Base-by-base conservation (phyloP, 1,284 basidiomycete species). In the Hymenochaete sp. region DNA sequence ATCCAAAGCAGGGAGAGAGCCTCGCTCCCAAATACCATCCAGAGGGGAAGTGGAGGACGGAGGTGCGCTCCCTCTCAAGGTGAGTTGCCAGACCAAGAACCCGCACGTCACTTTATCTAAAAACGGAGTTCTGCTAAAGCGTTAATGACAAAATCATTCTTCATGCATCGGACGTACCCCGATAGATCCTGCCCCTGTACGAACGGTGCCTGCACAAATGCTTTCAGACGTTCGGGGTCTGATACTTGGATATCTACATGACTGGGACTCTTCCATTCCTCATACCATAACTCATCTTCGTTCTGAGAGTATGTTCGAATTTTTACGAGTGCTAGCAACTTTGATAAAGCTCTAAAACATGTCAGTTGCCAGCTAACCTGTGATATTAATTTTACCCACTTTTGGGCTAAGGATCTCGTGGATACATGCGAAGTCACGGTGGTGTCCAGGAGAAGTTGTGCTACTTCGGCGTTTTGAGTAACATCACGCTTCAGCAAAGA, bases 61-160 rank as follows among this genome's bases (percentile, higher is more conserved):
- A 56, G 55, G 72, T 57, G 51, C 61, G 57, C 93, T 91, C 25
- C 76, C 89, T 57, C 82, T 81, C 47, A 92, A 69, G 29, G 68
- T 70, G 38, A 77, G 65, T 27, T 78, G 71, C 92, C 93, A 97
- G 1, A 80, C 70, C 42, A 98, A 65, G 73, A 95, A 97, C 1
- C 93, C 95, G 1, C 84, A 87, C 38, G 71, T 66, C 18, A 84
- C 67, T 59, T 92, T 89, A 67, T 98, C 95, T 7, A 86, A 65
- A 53, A 81, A 82, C 32, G n/a, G 44, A 36, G 11, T 10, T 27
- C 9, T 24, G 7, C 18, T 11, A 11, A 24, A 11, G 14, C 9
- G 14, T 19, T 31, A 18, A 13, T 18, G 4, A n/a, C n/a, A n/a
- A n/a, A n/a, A n/a, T n/a, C n/a, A n/a, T n/a, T n/a, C n/a, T n/a